phyloP scores from a whole-genome alignment of 805 yeast species.

The Saccharomycopsis selenospora region DNA sequence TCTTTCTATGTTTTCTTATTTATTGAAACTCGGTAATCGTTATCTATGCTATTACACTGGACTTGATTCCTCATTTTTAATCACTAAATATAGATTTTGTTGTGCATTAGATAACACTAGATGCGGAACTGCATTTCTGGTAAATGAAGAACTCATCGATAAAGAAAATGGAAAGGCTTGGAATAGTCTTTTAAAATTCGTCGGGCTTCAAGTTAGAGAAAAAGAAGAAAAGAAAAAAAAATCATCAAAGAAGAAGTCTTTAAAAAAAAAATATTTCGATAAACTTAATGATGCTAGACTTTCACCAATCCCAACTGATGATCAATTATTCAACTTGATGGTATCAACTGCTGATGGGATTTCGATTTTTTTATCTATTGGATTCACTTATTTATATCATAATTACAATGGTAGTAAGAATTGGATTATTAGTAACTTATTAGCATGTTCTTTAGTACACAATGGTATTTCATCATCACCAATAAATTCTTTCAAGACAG shows the following conservation, averaged over 20 bases:
- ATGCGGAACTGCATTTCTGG: neutral
- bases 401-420: slow-evolving; percentile 28
- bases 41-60: slow-evolving; percentile 26
- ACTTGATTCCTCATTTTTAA: slow-evolving; percentile 25
- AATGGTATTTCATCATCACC: slow-evolving; percentile 34
- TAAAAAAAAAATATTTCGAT: neutral
- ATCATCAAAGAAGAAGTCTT: slow-evolving; percentile 17
- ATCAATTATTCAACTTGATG: slow-evolving; percentile 32
- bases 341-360: slow-evolving; percentile 29
- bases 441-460: slow-evolving; percentile 38
- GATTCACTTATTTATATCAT: slow-evolving; percentile 21
- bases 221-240: slow-evolving; percentile 7
- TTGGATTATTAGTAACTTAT: slow-evolving; percentile 42
- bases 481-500: slow-evolving; percentile 40
- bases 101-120: slow-evolving; percentile 28
- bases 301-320: slow-evolving; percentile 22
- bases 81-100: slow-evolving; percentile 36
- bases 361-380: slow-evolving; percentile 23
- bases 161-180: too few relatives aligned
- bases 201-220: neutral
- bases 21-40: slow-evolving; percentile 27
- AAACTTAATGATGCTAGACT: slow-evolving; percentile 9
- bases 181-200: neutral
- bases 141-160: too few relatives aligned
- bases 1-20: slow-evolving; percentile 27